These are phyloP conservation scores for Lasiodiplodia citricola DNA, from an alignment of 2,329 filamentous ascomycete species.

Conservation along the genomic window DNA sequence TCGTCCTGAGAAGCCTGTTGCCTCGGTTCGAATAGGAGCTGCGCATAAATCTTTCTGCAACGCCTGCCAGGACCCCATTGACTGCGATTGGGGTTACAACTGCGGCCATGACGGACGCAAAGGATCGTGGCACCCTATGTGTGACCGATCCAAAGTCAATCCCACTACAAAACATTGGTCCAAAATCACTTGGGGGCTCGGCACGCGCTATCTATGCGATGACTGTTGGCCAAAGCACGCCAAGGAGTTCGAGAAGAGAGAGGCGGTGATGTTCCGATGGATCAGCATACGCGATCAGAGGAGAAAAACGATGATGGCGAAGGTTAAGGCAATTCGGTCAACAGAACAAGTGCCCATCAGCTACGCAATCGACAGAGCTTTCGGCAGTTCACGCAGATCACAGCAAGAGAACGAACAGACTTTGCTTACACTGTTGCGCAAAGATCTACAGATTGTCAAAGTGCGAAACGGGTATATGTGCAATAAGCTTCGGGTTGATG, in stretches of 20 bases:
- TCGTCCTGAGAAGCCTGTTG: not conserved
- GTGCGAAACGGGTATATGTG: constrained; percentile 21
- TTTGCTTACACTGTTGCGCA: not conserved
- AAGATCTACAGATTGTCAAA: constrained; percentile 21
- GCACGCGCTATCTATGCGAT: not conserved
- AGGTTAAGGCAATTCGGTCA: not conserved
- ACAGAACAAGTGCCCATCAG: not conserved
- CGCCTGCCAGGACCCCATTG: not conserved
- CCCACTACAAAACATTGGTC: not conserved
- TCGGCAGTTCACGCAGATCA: not conserved
- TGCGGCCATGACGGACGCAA: not conserved
- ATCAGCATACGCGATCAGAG: not conserved
- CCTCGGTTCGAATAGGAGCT: not conserved
- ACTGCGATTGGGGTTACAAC: not conserved
- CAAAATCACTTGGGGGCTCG: not conserved
- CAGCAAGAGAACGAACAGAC: not conserved
- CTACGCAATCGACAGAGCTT: not conserved
- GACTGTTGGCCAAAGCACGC: not conserved
- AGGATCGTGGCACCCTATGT: not conserved
- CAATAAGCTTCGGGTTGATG: constrained; percentile 19
- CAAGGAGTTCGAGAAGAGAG: not conserved
- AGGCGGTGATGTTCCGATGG: not conserved
- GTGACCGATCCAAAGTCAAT: not conserved
- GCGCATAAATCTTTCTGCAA: not conserved
- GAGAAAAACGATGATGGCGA: not conserved